Conservation (phyloP, 2,329 filamentous ascomycete species). For the Cryphonectria nitschkei region DNA sequence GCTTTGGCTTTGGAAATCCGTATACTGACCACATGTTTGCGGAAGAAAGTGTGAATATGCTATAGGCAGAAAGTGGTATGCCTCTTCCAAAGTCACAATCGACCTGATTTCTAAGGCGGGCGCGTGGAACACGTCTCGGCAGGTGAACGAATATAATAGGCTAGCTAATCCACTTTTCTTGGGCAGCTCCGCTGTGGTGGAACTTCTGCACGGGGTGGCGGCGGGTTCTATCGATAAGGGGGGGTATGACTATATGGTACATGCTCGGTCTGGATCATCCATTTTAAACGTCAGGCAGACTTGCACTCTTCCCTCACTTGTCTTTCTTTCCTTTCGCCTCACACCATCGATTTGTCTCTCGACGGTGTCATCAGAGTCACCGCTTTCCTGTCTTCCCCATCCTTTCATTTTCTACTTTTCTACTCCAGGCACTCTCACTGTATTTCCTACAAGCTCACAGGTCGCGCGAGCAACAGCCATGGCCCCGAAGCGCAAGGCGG, state of each 20-base stretch:
- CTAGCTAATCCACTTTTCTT: slow-evolving; percentile 14
- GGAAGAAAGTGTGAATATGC: neutral
- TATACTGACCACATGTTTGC: slow-evolving; percentile 28
- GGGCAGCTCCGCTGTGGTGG: slow-evolving; percentile 9
- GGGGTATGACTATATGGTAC: neutral
- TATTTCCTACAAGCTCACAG: neutral
- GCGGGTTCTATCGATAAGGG: slow-evolving; percentile 7
- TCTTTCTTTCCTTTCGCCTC: neutral
- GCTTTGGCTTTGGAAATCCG: neutral
- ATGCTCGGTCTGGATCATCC: neutral
- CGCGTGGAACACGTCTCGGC: slow-evolving; percentile 24
- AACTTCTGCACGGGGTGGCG: neutral
- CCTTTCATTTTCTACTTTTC: neutral
- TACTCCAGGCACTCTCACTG: neutral
- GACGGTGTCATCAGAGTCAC: neutral
- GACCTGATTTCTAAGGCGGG: slow-evolving; percentile 23
- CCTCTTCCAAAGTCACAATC: neutral
- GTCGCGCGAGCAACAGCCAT: slow-evolving; percentile 46
- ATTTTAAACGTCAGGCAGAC: neutral
- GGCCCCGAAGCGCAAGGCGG: slow-evolving; percentile 74
- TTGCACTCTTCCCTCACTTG: neutral
- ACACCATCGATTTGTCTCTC: neutral
- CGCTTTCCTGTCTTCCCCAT: neutral
- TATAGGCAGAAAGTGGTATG: neutral
- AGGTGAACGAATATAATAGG: slow-evolving; percentile 21